Base-by-base conservation (phyloP, 352 stramenopile genomes). In the Phytophthora nicotianae region DNA sequence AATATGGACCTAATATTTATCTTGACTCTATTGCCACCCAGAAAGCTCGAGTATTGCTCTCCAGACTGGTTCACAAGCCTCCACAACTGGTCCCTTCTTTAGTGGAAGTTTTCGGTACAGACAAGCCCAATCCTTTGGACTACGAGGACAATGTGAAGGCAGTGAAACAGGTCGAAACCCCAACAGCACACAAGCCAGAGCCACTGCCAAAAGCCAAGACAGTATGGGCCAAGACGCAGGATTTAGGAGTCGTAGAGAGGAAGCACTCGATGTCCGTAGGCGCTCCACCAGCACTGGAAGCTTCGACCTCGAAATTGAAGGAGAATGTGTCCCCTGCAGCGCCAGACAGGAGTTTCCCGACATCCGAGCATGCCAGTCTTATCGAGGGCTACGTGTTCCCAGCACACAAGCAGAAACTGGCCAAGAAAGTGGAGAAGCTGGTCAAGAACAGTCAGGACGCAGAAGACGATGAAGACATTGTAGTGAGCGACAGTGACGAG, bases 311-410 rank as follows among this genome's bases (percentile, higher is more conserved):
- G 5, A 42, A 38, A 5, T 61, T 92, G 23, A 82, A 79, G 43
- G 81, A 90, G 46, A 88, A 87, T 50, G 46, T 33, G 11, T 35
- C 58, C 4, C 70, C 70, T 11, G 63, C 60, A 13, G 61, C 68
- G 2, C 81, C 81, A 0, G 68, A 78, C 8, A 52, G 68, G 19
- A 69, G 76, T 20, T 95, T 93, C 37, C 82, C 83, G 0, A 77
- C 75, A 3, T 58, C 65, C 5, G 50, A 77, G 20, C 81, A 95
- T 21, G 81, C 84, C 1, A 76, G 88, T 43, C 68, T 90, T 17
- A 93, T 95, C 32, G 87, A 95, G 56, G 87, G 87, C 40, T 93
- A 91, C 52, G 73, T 93, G 43, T 95, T 95, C 49, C 87, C 87
- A 26, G 72, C 77, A 38, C 87, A 95, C 71, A 95, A 95, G 62